phyloP scores from a whole-genome alignment of 805 yeast species.

The Hanseniaspora mollemarum region DNA sequence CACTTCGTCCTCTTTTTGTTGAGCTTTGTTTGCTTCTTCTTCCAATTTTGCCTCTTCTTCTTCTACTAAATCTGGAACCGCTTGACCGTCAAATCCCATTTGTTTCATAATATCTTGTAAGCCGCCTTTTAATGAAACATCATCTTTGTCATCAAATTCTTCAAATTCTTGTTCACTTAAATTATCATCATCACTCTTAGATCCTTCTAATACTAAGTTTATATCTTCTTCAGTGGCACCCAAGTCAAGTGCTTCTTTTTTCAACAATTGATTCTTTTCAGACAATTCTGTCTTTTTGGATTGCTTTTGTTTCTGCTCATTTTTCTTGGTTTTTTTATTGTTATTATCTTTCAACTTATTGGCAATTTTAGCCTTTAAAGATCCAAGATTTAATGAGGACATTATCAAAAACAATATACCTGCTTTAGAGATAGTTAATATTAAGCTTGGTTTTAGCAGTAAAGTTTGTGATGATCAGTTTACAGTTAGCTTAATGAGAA shows the following conservation, averaged over 20 bases:
- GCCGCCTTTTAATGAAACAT: slow-evolving; percentile 40
- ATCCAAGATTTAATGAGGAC: slow-evolving; percentile 28
- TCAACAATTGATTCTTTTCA: slow-evolving; percentile 31
- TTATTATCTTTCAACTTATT: slow-evolving; percentile 35
- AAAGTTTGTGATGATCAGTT: too few relatives aligned
- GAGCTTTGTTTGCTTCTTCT: slow-evolving; percentile 24
- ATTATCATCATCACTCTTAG: slow-evolving; percentile 38
- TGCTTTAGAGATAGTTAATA: neutral
- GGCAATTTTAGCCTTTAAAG: slow-evolving; percentile 55
- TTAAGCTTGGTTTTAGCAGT: neutral
- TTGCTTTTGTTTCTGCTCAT: slow-evolving; percentile 22
- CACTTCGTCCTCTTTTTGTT: slow-evolving; percentile 23
- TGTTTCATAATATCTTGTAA: slow-evolving; percentile 51
- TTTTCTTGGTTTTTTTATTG: slow-evolving; percentile 21
- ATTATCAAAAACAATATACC: neutral
- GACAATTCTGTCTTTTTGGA: slow-evolving; percentile 20
- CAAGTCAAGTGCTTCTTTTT: slow-evolving; percentile 63
- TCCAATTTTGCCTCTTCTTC: slow-evolving; percentile 24
- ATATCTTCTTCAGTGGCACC: slow-evolving; percentile 85
- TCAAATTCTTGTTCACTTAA: slow-evolving; percentile 34
- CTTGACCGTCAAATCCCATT: slow-evolving; percentile 47
- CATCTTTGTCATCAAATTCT: slow-evolving; percentile 27
- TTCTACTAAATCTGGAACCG: slow-evolving; percentile 21
- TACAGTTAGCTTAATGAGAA: too few relatives aligned
- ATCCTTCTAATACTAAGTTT: slow-evolving; percentile 45